phyloP scores from a whole-genome alignment of 208 protist species.

The Herpetomonas samuelpessoai region DNA sequence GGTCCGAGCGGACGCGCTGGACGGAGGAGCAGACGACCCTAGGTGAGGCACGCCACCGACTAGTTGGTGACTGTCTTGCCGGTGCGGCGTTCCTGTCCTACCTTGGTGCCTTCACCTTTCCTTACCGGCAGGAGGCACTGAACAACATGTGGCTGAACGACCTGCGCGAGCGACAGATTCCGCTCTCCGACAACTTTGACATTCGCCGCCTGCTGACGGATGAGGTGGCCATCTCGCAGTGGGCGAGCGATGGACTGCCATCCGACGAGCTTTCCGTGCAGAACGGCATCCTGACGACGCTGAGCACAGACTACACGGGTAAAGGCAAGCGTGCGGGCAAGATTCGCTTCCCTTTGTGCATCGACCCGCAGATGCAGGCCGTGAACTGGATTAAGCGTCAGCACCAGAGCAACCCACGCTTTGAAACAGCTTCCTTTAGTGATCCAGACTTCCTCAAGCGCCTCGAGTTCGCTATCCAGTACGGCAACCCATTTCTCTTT shows the following conservation, averaged over 20 bases:
- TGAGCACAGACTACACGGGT: constrained; percentile 81
- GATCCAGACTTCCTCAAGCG: constrained; percentile 97
- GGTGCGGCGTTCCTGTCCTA: constrained; percentile 97
- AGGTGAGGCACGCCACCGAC: constrained; percentile 65
- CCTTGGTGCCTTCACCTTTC: constrained; percentile 96
- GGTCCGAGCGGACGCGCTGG: constrained; percentile 97
- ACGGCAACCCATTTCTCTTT: constrained; percentile 98
- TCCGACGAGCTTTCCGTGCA: constrained; percentile 98
- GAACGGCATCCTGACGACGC: constrained; percentile 97
- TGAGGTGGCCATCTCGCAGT: constrained; percentile 97
- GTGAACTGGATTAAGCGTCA: constrained; percentile 99
- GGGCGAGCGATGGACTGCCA: constrained; percentile 97
- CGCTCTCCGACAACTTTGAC: constrained; percentile 86
- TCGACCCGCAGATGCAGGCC: constrained; percentile 99
- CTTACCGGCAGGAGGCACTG: constrained; percentile 95
- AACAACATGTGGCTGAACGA: constrained; percentile 92
- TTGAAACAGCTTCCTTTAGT: constrained; percentile 96
- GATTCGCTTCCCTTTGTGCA: constrained; percentile 97
- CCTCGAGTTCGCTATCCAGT: constrained; percentile 97
- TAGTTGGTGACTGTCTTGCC: constrained; percentile 98
- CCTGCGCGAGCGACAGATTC: constrained; percentile 83
- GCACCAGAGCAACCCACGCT: constrained; percentile 87
- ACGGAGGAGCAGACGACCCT: constrained; percentile 92
- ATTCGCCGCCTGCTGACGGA: constrained; percentile 94
- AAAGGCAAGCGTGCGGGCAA: constrained; percentile 76